Percentiles rank a stretch among this genome's conserved stretches.
Evolutionary conservation across 139 green algal genomes (phyloP).

Genomic region (Asterochloris erici): DNA sequence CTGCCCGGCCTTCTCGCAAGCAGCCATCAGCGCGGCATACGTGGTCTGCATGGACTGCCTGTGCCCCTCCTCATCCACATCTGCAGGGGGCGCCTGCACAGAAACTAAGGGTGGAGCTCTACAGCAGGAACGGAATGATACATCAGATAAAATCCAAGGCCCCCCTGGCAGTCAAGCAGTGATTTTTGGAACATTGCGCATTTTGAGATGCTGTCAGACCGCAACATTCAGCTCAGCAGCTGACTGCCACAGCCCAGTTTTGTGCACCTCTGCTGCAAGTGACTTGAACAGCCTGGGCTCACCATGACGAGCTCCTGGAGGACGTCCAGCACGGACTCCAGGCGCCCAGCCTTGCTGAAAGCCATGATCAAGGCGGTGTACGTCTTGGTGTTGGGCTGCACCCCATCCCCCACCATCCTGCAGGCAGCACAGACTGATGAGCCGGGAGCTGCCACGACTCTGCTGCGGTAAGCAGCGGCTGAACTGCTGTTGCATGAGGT

Average conservation of each 20-base stretch:
- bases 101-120: too few relatives aligned
- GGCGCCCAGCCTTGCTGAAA: slow-evolving; percentile 54
- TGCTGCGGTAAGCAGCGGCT: too few relatives aligned
- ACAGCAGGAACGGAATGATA: not conserved
- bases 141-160: not conserved
- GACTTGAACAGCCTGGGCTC: too few relatives aligned
- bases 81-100: not conserved
- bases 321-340: slow-evolving; percentile 54
- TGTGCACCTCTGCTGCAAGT: too few relatives aligned
- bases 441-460: too few relatives aligned
- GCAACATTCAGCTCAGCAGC: too few relatives aligned
- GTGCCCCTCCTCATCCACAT: not conserved
- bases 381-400: slow-evolving; percentile 62
- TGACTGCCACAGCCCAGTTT: too few relatives aligned
- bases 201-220: too few relatives aligned
- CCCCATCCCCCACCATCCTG: slow-evolving; percentile 47
- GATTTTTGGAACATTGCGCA: too few relatives aligned
- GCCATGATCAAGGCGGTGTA: slow-evolving; percentile 71
- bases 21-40: slow-evolving; percentile 50
- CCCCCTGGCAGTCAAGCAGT: too few relatives aligned
- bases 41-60: slow-evolving; percentile 62
- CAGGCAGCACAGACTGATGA: not conserved
- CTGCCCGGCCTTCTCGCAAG: slow-evolving; percentile 57
- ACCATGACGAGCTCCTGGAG: slow-evolving; percentile 22
- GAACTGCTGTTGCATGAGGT: too few relatives aligned